phyloP scores from a whole-genome alignment of 2,329 filamentous ascomycete genomes.

The Ceratocystis variospora region DNA sequence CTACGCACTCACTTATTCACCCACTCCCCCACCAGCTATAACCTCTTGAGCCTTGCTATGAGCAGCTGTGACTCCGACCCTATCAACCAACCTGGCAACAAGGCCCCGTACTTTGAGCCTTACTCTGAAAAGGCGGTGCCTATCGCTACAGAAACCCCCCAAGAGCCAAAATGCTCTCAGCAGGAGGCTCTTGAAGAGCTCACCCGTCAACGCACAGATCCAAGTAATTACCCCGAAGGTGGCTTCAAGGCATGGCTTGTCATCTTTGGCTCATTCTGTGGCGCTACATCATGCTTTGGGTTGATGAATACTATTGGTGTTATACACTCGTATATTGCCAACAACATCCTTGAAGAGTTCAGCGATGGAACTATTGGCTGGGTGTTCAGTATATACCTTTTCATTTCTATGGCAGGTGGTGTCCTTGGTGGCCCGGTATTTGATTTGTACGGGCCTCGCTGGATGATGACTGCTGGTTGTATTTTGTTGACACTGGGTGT shows the following conservation, averaged over 20 bases:
- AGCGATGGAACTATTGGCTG: slow-evolving; percentile 60
- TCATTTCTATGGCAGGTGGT: slow-evolving; percentile 68
- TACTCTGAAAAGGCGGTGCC: slow-evolving; percentile 6
- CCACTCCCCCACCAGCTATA: neutral
- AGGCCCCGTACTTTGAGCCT: slow-evolving; percentile 11
- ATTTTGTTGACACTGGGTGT: slow-evolving; percentile 47
- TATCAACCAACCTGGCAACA: slow-evolving; percentile 7
- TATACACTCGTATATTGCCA: slow-evolving; percentile 63
- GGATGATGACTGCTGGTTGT: slow-evolving; percentile 52
- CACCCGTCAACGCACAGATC: slow-evolving; percentile 17
- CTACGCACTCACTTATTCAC: neutral
- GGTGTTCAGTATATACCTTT: slow-evolving; percentile 74
- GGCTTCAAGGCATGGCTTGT: slow-evolving; percentile 60
- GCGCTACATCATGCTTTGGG: slow-evolving; percentile 56
- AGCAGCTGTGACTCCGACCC: slow-evolving; percentile 14
- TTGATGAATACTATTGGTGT: slow-evolving; percentile 63
- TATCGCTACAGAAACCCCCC: neutral
- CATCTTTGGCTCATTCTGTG: slow-evolving; percentile 62
- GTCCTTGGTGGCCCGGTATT: slow-evolving; percentile 74
- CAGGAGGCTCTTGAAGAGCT: slow-evolving; percentile 14
- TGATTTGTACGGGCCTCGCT: slow-evolving; percentile 56
- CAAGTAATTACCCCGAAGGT: slow-evolving; percentile 39
- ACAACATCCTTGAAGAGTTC: slow-evolving; percentile 56
- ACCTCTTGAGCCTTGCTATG: slow-evolving; percentile 1
- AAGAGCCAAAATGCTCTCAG: neutral